Base-by-base conservation (phyloP, 78 protist species). In the Protostelium mycophagum region DNA sequence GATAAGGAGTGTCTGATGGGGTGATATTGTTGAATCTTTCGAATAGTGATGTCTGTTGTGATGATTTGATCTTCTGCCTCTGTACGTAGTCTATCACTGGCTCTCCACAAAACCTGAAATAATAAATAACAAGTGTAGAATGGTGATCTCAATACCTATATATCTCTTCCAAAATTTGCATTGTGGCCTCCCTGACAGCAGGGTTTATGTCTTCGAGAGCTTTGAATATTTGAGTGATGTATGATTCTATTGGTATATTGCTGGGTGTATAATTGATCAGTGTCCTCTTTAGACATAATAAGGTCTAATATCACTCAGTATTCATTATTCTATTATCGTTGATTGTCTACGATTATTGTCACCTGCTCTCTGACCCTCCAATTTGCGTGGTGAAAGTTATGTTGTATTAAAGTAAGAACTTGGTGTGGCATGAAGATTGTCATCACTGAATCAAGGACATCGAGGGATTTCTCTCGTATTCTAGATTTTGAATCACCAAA, bases 291-390 rank as follows among this genome's bases (percentile, higher is more conserved):
- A 51, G 16, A 25, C 5, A 16, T 51, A 51, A 5, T 5, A 51
- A 25, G 31, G 16, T 51, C 73, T 51, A 51, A 5, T 25, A 51
- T 16, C 31, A 16, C 16, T 51, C 73, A 51, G 16, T 51, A 5
- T 25, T 51, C n/a, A n/a, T n/a, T n/a, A n/a, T n/a, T n/a, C n/a
- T n/a, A n/a, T n/a, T n/a, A n/a, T n/a, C n/a, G n/a, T 25, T 51
- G 73, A 51, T 25, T 25, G 31, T 16, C 73, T 16, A 25, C 31
- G 31, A 51, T 51, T 16, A 51, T 51, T 16, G 16, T 51, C 73
- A 51, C 73, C 73, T 51, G 73, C 73, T 51, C 73, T 51, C 73
- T 51, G 73, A 51, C 73, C 73, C 73, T 51, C 73, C 73, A 51
- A 16, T 51, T 51, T 5, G 73, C 73, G 16, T 51, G 73, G 16